Conservation (phyloP, 2,329 filamentous ascomycete species). For the Cercospora zeae-maydis region DNA sequence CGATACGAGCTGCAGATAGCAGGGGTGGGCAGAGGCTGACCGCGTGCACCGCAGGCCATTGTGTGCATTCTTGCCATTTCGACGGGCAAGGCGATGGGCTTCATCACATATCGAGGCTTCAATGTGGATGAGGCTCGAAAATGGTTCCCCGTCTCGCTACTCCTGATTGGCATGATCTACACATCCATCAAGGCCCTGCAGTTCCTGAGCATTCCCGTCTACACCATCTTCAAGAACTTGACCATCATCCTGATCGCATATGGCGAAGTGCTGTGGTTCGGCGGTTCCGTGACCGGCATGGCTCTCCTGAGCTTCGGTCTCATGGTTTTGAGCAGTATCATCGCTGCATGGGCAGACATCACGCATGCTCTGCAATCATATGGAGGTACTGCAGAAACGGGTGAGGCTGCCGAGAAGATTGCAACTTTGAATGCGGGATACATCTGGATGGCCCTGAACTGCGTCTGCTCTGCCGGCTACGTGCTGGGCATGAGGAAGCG, state of each 20-base stretch:
- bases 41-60: slow-evolving; percentile 59
- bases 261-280: slow-evolving; percentile 97
- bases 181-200: slow-evolving; percentile 93
- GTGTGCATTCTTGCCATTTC: slow-evolving; percentile 86
- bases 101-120: slow-evolving; percentile 83
- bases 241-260: slow-evolving; percentile 99
- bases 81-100: slow-evolving; percentile 70
- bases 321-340: slow-evolving; percentile 91
- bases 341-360: slow-evolving; percentile 97
- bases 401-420: slow-evolving; percentile 65
- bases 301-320: slow-evolving; percentile 90
- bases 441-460: slow-evolving; percentile 97
- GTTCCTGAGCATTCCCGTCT: slow-evolving; percentile 94
- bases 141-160: slow-evolving; percentile 95
- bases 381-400: slow-evolving; percentile 42
- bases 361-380: slow-evolving; percentile 69
- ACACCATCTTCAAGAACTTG: slow-evolving; percentile 99
- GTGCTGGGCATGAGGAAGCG: slow-evolving; percentile 93
- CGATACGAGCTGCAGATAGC: neutral
- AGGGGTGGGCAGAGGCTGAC: slow-evolving; percentile 14
- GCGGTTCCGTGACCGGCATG: slow-evolving; percentile 81
- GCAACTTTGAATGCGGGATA: slow-evolving; percentile 93
- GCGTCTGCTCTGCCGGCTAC: slow-evolving; percentile 88
- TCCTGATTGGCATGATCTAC: slow-evolving; percentile 99
- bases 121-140: slow-evolving; percentile 85